Evolutionary conservation across 108 stramenopile species (phyloP), one percentile per base, ranked within the genome.

Genomic region (Asterionellopsis glacialis): DNA sequence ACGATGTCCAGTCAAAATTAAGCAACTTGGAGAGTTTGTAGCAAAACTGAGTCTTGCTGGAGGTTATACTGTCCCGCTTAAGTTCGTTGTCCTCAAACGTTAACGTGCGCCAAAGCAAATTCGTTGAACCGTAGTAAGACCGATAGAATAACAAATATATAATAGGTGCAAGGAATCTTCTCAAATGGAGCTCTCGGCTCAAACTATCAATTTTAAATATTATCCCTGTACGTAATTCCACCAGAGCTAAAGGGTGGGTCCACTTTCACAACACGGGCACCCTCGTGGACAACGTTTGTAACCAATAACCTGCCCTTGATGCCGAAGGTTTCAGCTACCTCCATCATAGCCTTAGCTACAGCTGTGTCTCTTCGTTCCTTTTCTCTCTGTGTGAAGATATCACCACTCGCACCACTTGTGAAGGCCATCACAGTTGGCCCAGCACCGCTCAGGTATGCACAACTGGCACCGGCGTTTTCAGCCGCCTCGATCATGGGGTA

Each of bases 401-500:
- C 98, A 15, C 98, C 98, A 44, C 79, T 77, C 12, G 95, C 96
- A 9, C 98, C 98, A 49, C 85, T 87, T 16, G 96, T 98, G 65
- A 97, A 74, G 0, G 98, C 97, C 93, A 97, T 95, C 38, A 99
- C 96, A 12, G 97, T 96, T 0, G 98, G 98, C 18, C 98, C 98
- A 0, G 98, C 97, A 7, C 97, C 97, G 61, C 81, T 83, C 48
- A 96, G 67, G 73, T 93, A 98, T 23, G 93, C 90, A 74, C 93
- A 95, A 59, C 82, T 80, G 11, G 98, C 98, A 27, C 96, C 98
- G 6, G 96, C 94, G 33, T 77, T 75, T 70, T 94, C 87, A 48
- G 95, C 95, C 16, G 97, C 97, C 51, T 93, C 75, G 41, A 96
- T 94, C 87, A 98, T 91, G 14, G 97, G 97, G 63, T 81, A 94